These are phyloP conservation scores for Coprinopsis cinerea DNA, from an alignment of 768 basidiomycete genomes.

Conservation along the genomic window DNA sequence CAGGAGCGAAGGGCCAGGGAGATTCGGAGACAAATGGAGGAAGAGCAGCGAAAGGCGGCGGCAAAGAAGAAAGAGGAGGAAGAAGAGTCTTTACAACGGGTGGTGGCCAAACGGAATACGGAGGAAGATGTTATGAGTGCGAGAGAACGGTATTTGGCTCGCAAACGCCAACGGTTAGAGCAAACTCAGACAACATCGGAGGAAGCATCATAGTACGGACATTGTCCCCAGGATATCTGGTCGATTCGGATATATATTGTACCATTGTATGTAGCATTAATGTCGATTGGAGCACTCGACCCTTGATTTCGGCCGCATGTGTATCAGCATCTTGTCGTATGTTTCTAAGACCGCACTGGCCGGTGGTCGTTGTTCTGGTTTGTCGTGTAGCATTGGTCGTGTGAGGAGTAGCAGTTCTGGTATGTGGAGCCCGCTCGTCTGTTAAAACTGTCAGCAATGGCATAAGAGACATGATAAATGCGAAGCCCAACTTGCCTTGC, in stretches of 20 bases:
- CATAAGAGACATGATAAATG: background rate
- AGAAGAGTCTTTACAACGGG: slow-evolving; percentile 58
- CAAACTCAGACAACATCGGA: slow-evolving; percentile 15
- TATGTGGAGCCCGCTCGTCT: slow-evolving; percentile 54
- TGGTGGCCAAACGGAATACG: slow-evolving; percentile 70
- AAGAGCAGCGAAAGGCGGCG: slow-evolving; percentile 57
- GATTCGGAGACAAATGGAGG: slow-evolving; percentile 72
- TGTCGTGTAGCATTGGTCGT: slow-evolving; percentile 52
- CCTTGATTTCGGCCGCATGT: slow-evolving; percentile 30
- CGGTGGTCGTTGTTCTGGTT: slow-evolving; percentile 48
- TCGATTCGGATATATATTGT: background rate
- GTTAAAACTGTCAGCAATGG: slow-evolving; percentile 11
- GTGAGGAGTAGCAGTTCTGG: slow-evolving; percentile 56
- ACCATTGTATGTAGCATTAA: slow-evolving; percentile 8
- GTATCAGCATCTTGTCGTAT: slow-evolving; percentile 45
- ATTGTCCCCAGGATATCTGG: background rate
- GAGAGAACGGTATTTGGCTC: slow-evolving; percentile 64
- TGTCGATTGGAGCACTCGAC: slow-evolving; percentile 14
- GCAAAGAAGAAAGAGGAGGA: slow-evolving; percentile 54
- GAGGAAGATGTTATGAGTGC: slow-evolving; percentile 71
- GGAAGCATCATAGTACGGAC: background rate
- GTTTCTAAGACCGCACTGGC: slow-evolving; percentile 40
- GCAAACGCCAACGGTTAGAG: slow-evolving; percentile 77
- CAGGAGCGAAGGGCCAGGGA: slow-evolving; percentile 77
- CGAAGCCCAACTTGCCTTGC: slow-evolving; percentile 41